phyloP scores from a whole-genome alignment of 2,329 filamentous ascomycete species.

The Gyromitra esculenta region DNA sequence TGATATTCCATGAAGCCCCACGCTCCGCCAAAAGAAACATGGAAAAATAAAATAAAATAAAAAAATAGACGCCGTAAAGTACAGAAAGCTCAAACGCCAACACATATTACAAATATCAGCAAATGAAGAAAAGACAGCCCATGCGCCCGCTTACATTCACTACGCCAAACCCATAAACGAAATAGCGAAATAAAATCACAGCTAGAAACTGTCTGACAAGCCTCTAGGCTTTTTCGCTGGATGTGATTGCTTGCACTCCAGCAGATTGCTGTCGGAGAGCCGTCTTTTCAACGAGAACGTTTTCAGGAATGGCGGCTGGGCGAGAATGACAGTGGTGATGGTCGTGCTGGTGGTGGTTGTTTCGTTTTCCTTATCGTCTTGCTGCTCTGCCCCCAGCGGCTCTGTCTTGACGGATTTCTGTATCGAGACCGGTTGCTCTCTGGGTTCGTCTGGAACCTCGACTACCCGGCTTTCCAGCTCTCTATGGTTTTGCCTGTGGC shows the following conservation, averaged over 20 bases:
- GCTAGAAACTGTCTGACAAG: constrained; percentile 12
- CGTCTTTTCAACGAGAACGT: constrained; percentile 43
- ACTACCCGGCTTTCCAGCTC: constrained; percentile 12
- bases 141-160: constrained; percentile 34
- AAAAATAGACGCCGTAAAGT: constrained; percentile 44
- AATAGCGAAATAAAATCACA: background rate
- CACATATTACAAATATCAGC: constrained; percentile 32
- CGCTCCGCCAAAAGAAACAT: constrained; percentile 25
- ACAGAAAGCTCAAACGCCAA: constrained; percentile 36
- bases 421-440: constrained; percentile 1
- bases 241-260: constrained; percentile 21
- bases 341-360: constrained; percentile 20
- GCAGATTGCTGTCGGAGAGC: constrained; percentile 32
- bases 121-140: constrained; percentile 5
- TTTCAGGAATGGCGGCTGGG: constrained; percentile 39
- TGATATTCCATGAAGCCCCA: constrained; percentile 16
- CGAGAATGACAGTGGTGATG: constrained; percentile 23
- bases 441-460: constrained; percentile 7
- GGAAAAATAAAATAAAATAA: background rate
- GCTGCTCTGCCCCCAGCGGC: background rate
- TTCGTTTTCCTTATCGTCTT: background rate
- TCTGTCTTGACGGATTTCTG: constrained; percentile 21
- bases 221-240: constrained; percentile 27
- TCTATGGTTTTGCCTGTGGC: background rate
- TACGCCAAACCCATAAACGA: constrained; percentile 24